Evolutionary conservation across 2,329 filamentous ascomycete genomes (phyloP), one percentile per base, ranked within the genome.

Genomic region (Xylariaceae sp.): DNA sequence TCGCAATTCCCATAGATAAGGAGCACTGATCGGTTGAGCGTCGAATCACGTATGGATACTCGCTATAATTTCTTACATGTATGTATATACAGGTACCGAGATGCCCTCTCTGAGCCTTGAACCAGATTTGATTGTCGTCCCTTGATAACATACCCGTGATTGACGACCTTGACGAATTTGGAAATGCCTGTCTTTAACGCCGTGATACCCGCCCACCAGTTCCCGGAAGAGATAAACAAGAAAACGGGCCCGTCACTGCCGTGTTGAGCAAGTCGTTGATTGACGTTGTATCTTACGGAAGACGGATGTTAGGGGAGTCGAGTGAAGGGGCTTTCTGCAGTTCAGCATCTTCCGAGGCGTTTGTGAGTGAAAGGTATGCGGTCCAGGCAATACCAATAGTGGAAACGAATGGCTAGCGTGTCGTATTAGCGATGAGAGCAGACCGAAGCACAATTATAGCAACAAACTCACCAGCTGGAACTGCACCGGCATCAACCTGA

Each of bases 371-470:
- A 10, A 99, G 85, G 74, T 97, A 99, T 19, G 93, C 93, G 10
- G 95, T 98, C 95, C 93, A 98, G 32, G 92, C 92, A 67, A 98
- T 98, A 81, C 93, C 93, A 53, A 99, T 77, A 7, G 91, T 96
- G 16, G 93, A 97, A 7, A 97, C 93, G 71, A 99, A 98, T 0
- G 93, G 93, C 93, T 96, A 67, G 43, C 40, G 16, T 20, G 26
- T 14, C 42, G 1, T 44, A 26, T 63, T 18, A 63, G 49, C 32
- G 50, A 48, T n/a, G 3, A 29, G 20, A 21, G n/a, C 16, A 18
- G 21, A 20, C 40, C n/a, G 1, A 20, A 14, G 40, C n/a, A 44
- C 7, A 9, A 19, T 14, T 9, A 20, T 23, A 12, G 2, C 20
- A 23, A 52, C 12, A 45, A 45, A 84, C 91, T 81, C 77, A 97